A percentile compares a stretch with the other conserved stretches of the same genome.
Evolutionary conservation across 495 filamentous ascomycete species (phyloP).

Genomic region (Lentithecium fluviatile): DNA sequence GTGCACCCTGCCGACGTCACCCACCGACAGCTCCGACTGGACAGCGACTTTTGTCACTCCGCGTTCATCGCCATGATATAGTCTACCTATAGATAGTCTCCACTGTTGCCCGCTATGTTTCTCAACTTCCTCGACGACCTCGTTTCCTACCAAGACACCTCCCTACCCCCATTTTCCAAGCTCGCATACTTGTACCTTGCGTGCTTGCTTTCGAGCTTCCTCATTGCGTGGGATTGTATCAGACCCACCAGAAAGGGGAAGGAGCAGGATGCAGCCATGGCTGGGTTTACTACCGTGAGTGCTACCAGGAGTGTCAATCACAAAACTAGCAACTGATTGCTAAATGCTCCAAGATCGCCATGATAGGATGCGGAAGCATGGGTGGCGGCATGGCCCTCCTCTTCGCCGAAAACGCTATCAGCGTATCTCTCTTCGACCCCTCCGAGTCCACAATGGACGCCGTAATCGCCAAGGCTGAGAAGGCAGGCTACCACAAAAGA

Average conservation of each 20-base stretch:
- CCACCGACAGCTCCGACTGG: no score
- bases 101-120: neutral
- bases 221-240: constrained; percentile 4
- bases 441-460: constrained; percentile 50
- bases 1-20: no score
- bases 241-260: no score
- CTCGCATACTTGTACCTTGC: constrained; percentile 13
- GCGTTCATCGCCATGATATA: neutral
- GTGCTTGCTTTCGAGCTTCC: neutral
- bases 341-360: constrained; percentile 49
- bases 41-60: no score
- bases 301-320: neutral
- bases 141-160: constrained; percentile 4
- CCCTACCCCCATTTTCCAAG: constrained; percentile 8
- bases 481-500: constrained; percentile 39
- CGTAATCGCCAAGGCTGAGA: constrained; percentile 42
- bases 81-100: neutral
- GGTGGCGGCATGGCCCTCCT: constrained; percentile 64
- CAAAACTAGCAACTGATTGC: neutral
- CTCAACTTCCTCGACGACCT: constrained; percentile 2
- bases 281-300: constrained; percentile 11
- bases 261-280: no score
- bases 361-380: constrained; percentile 67
- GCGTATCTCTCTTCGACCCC: constrained; percentile 63
- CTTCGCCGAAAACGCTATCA: constrained; percentile 60